Conservation (phyloP, 768 basidiomycete genomes). For the Dacryopinax primogenitus region DNA sequence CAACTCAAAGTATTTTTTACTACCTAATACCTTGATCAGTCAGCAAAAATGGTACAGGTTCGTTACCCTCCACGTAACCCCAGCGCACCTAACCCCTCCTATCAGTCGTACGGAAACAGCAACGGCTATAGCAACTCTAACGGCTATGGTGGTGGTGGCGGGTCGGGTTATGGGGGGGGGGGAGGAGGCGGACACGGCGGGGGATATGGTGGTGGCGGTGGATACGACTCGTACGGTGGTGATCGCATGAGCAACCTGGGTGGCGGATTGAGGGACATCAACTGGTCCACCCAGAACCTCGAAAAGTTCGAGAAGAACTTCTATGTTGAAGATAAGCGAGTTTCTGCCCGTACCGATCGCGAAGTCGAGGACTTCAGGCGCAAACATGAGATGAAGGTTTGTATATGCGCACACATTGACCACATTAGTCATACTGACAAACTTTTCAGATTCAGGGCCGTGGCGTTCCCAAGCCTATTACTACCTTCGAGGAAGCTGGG, state of each 20-base stretch:
- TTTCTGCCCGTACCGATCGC: constrained; percentile 59
- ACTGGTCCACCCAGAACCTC: constrained; percentile 66
- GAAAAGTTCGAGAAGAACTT: constrained; percentile 96
- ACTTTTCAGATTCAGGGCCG: constrained; percentile 65
- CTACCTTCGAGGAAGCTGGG: constrained; percentile 83
- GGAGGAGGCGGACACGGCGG: constrained; percentile 31
- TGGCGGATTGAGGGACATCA: constrained; percentile 63
- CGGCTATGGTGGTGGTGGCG: constrained; percentile 25
- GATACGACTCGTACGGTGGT: constrained; percentile 41
- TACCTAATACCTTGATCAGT: constrained; percentile 10
- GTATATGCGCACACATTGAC: constrained; percentile 14
- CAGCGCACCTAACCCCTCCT: constrained; percentile 3
- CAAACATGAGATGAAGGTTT: constrained; percentile 74
- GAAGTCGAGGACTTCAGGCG: constrained; percentile 83
- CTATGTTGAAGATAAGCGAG: constrained; percentile 79
- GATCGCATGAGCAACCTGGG: constrained; percentile 77
- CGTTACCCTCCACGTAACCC: not conserved
- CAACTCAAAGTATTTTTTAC: not conserved
- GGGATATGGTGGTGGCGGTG: constrained; percentile 28
- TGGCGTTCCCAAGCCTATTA: constrained; percentile 76
- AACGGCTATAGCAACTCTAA: constrained; percentile 15
- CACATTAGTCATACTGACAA: constrained; percentile 3
- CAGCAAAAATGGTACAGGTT: constrained; percentile 12
- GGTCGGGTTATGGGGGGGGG: constrained; percentile 29
- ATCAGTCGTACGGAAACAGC: constrained; percentile 11